Conservation (phyloP, 108 stramenopile genomes). For the Conticribra weissflogii region DNA sequence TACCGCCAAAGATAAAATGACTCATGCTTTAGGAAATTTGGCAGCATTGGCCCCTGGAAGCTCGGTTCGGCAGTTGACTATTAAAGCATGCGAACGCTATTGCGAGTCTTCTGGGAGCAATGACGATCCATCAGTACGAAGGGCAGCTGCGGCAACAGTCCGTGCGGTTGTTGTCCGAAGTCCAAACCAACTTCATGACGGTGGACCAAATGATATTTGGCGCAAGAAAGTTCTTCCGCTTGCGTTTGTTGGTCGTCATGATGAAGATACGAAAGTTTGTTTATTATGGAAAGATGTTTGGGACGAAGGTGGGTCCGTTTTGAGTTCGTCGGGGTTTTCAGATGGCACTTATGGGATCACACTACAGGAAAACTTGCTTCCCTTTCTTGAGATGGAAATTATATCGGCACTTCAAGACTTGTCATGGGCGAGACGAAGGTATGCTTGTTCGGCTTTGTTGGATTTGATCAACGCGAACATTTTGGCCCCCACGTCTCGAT, state of each 20-base stretch:
- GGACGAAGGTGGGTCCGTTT: slow-evolving; percentile 83
- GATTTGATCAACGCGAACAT: slow-evolving; percentile 64
- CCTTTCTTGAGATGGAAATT: slow-evolving; percentile 53
- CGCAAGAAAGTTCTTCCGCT: slow-evolving; percentile 66
- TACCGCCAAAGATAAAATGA: slow-evolving; percentile 73
- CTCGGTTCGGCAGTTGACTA: slow-evolving; percentile 54
- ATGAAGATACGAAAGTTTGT: slow-evolving; percentile 64
- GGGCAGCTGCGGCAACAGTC: slow-evolving; percentile 74
- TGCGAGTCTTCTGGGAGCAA: slow-evolving; percentile 49
- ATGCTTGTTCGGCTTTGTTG: slow-evolving; percentile 57
- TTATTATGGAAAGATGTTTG: slow-evolving; percentile 81
- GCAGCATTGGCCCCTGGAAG: slow-evolving; percentile 68
- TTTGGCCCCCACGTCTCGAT: slow-evolving; percentile 62
- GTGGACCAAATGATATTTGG: slow-evolving; percentile 79
- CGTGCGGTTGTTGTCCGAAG: slow-evolving; percentile 79
- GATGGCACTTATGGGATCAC: slow-evolving; percentile 55
- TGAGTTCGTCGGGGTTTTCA: slow-evolving; percentile 15
- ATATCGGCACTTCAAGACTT: slow-evolving; percentile 59
- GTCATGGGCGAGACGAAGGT: slow-evolving; percentile 69
- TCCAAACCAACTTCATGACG: slow-evolving; percentile 71
- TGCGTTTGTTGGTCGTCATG: slow-evolving; percentile 77
- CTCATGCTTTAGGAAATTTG: slow-evolving; percentile 72
- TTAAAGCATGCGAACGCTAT: slow-evolving; percentile 75
- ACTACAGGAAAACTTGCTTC: slow-evolving; percentile 71
- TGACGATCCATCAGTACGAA: slow-evolving; percentile 64